Percentiles rank a stretch among this genome's conserved stretches.
These are phyloP conservation scores for Pyrenopolyporus hunteri DNA, from an alignment of 495 filamentous ascomycete genomes.

Conservation along the genomic window DNA sequence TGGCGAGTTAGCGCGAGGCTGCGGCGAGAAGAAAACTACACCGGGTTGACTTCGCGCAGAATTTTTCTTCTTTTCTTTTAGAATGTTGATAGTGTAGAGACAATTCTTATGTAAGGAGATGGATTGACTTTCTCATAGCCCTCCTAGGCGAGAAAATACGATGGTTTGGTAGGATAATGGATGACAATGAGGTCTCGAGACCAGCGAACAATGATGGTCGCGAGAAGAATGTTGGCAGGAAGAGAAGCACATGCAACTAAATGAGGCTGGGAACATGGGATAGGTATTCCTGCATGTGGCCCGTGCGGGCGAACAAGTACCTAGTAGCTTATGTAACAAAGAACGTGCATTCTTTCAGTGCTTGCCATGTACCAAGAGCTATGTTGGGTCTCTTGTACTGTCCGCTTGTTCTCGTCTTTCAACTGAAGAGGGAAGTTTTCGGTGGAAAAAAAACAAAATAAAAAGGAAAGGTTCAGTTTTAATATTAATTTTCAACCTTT, in stretches of 20 bases:
- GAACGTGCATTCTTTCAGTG: background rate
- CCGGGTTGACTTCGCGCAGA: background rate
- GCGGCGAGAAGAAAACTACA: slow-evolving; percentile 4
- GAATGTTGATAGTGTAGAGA: too few relatives aligned
- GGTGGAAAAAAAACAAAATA: too few relatives aligned
- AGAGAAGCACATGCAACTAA: slow-evolving; percentile 35
- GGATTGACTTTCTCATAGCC: slow-evolving; percentile 2
- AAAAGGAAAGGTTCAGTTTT: too few relatives aligned
- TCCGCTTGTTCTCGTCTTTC: background rate
- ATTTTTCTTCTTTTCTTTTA: too few relatives aligned
- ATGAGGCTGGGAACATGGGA: slow-evolving; percentile 29
- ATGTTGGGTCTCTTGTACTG: background rate
- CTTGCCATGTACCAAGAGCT: too few relatives aligned
- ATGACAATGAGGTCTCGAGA: slow-evolving; percentile 30
- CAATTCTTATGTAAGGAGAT: background rate
- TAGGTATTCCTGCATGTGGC: slow-evolving; percentile 6
- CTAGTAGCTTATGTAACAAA: background rate
- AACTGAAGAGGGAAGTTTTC: background rate
- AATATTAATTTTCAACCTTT: too few relatives aligned
- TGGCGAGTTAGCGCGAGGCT: slow-evolving; percentile 19
- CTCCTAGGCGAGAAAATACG: background rate
- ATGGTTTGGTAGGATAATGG: background rate
- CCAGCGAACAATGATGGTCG: slow-evolving; percentile 34
- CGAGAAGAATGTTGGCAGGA: slow-evolving; percentile 27
- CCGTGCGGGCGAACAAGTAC: background rate